These are phyloP conservation scores for Fusarium verticillioides DNA, from an alignment of 2,329 filamentous ascomycete species.

Conservation along the genomic window DNA sequence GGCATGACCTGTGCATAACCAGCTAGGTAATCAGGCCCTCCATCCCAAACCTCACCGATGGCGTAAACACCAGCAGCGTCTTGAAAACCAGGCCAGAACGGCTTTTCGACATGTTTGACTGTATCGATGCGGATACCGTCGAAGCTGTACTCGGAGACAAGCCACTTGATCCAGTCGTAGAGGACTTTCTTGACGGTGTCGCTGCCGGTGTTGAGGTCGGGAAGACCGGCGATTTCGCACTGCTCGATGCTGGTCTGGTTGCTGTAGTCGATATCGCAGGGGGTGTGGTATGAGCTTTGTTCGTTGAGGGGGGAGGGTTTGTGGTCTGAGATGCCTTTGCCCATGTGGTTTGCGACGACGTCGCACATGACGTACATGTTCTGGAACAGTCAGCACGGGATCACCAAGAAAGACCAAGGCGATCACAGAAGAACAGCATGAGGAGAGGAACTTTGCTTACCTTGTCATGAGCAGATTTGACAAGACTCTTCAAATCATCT, in stretches of 20 bases:
- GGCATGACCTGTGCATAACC: conserved; percentile 65
- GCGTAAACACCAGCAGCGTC: conserved; percentile 66
- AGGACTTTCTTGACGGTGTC: conserved; percentile 60
- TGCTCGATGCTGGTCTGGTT: conserved; percentile 26
- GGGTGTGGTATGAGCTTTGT: conserved; percentile 36
- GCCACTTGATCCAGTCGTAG: conserved; percentile 66
- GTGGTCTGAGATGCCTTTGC: conserved; percentile 57
- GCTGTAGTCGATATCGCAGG: conserved; percentile 23
- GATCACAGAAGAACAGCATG: not conserved
- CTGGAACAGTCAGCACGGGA: conserved; percentile 16
- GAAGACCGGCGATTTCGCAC: conserved; percentile 53
- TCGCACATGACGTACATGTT: conserved; percentile 69
- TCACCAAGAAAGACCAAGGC: fast-evolving
- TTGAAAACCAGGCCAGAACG: conserved; percentile 67
- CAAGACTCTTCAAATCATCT: conserved; percentile 25
- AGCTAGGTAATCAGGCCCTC: conserved; percentile 61
- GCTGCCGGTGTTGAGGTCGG: conserved; percentile 69
- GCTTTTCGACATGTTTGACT: conserved; percentile 69
- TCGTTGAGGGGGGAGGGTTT: conserved; percentile 60
- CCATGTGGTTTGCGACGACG: conserved; percentile 69
- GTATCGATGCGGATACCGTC: conserved; percentile 71
- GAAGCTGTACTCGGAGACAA: conserved; percentile 70
- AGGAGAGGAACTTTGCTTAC: not conserved
- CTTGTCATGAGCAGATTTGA: conserved; percentile 30
- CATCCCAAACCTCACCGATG: conserved; percentile 70